Evolutionary conservation across 129 eudicot genomes (phyloP).

Genomic region (Solidago caesia): DNA sequence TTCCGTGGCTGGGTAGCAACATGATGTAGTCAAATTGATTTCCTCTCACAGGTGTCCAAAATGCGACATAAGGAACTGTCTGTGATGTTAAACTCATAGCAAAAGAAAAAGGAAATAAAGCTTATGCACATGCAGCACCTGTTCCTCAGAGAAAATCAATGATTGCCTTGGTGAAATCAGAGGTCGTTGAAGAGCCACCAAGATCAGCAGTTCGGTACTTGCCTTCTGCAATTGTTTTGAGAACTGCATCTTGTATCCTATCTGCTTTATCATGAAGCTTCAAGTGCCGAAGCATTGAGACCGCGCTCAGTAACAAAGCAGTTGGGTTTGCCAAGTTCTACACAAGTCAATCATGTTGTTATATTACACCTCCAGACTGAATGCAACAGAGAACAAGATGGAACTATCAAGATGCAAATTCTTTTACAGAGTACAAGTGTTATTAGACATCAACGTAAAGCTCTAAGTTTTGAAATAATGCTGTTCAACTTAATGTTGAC

Average conservation of each 20-base stretch:
- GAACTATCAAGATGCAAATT: not conserved
- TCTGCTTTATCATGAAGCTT: constrained; percentile 79
- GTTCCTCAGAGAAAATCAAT: constrained; percentile 65
- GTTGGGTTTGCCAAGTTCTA: constrained; percentile 96
- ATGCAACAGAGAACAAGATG: constrained; percentile 44
- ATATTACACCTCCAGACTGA: constrained; percentile 26
- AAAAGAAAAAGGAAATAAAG: not conserved
- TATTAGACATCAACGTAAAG: not conserved
- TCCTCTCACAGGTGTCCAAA: not conserved
- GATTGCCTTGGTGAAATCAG: constrained; percentile 85
- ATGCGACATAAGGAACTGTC: not conserved
- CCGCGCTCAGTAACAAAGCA: constrained; percentile 79
- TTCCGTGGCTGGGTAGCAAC: constrained; percentile 7
- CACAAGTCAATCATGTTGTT: constrained; percentile 7
- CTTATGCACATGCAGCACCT: not conserved
- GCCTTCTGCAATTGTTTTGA: constrained; percentile 80
- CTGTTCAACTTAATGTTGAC: too few species aligned
- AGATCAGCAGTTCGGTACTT: constrained; percentile 88
- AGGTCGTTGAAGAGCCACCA: constrained; percentile 82
- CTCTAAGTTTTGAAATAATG: too few species aligned
- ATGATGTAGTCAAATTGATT: not conserved
- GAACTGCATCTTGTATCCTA: constrained; percentile 53
- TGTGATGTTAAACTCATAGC: not conserved
- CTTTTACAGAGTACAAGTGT: not conserved
- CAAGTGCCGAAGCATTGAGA: constrained; percentile 72